Evolutionary conservation across 2,329 filamentous ascomycete genomes (phyloP).

Genomic region (Ascochyta rabiei): DNA sequence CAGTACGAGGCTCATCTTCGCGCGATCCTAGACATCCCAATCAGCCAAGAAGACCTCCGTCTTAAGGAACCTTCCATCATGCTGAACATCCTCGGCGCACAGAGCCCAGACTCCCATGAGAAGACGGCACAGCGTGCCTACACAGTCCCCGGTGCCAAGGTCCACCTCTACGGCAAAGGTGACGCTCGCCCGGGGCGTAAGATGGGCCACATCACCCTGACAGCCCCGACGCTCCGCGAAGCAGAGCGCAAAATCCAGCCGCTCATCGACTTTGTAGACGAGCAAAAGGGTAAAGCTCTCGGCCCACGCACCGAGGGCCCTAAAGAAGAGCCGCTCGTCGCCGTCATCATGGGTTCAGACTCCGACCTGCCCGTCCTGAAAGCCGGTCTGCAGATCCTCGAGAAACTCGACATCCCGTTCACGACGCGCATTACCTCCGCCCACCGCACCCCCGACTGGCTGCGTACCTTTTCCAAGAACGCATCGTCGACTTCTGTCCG

Average conservation of each 20-base stretch:
- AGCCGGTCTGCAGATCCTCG: slow-evolving; percentile 69
- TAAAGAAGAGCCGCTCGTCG: slow-evolving; percentile 62
- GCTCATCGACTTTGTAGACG: slow-evolving; percentile 69
- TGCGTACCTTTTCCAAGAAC: slow-evolving; percentile 52
- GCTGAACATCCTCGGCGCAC: slow-evolving; percentile 80
- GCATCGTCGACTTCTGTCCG: slow-evolving; percentile 48
- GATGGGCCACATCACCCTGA: slow-evolving; percentile 91
- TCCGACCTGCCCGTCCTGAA: slow-evolving; percentile 74
- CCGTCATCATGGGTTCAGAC: slow-evolving; percentile 85
- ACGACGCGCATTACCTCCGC: slow-evolving; percentile 79
- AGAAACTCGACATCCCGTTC: slow-evolving; percentile 74
- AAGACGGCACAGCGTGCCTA: slow-evolving; percentile 63
- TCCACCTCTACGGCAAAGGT: slow-evolving; percentile 92
- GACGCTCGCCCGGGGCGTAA: slow-evolving; percentile 85
- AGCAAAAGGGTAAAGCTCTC: slow-evolving; percentile 54
- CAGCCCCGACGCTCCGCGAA: slow-evolving; percentile 69
- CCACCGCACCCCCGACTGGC: slow-evolving; percentile 57
- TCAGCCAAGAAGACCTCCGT: slow-evolving; percentile 57
- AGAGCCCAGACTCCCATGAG: slow-evolving; percentile 67
- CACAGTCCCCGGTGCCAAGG: slow-evolving; percentile 62
- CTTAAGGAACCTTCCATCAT: slow-evolving; percentile 71
- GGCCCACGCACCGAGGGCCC: slow-evolving; percentile 18
- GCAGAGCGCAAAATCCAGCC: slow-evolving; percentile 72
- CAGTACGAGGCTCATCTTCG: slow-evolving; percentile 92
- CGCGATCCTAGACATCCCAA: slow-evolving; percentile 75